Percentiles rank a stretch among this genome's conserved stretches.
Conservation (phyloP, 2,329 filamentous ascomycete genomes). For the Paradendryphiella salina region DNA sequence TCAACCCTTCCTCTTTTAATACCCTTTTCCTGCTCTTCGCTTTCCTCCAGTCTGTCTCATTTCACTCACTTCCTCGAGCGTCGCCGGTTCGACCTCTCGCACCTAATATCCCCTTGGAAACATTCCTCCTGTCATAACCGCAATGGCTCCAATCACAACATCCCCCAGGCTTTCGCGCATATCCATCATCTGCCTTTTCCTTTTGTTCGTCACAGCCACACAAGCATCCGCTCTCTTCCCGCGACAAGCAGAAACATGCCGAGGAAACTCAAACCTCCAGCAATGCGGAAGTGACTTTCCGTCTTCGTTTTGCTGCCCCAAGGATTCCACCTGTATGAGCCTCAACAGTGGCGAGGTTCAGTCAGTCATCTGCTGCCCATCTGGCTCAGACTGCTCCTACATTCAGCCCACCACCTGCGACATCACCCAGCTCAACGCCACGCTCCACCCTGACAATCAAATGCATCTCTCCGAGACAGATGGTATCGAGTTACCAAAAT, state of each 20-base stretch:
- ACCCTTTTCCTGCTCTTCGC: constrained; percentile 4
- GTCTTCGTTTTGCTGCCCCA: constrained; percentile 67
- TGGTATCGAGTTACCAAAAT: constrained; percentile 57
- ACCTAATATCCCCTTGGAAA: constrained; percentile 1
- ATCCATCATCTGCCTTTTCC: constrained; percentile 38
- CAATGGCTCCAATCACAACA: constrained; percentile 37
- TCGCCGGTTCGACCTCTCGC: constrained; percentile 16
- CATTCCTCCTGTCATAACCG: constrained; percentile 3
- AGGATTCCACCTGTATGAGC: constrained; percentile 58
- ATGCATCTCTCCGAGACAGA: constrained; percentile 69
- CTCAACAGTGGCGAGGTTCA: constrained; percentile 63
- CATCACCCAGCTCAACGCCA: constrained; percentile 62
- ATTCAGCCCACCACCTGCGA: constrained; percentile 70
- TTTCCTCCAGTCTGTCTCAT: constrained; percentile 10
- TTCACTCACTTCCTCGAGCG: constrained; percentile 13
- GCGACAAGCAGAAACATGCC: constrained; percentile 52
- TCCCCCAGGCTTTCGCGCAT: constrained; percentile 40
- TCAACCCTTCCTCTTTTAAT: constrained; percentile 3
- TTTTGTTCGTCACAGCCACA: constrained; percentile 28
- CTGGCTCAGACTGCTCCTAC: constrained; percentile 58
- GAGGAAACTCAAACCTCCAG: constrained; percentile 52
- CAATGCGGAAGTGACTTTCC: constrained; percentile 63
- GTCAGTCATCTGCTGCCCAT: constrained; percentile 72
- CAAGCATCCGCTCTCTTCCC: constrained; percentile 36
- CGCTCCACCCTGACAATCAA: constrained; percentile 58